Evolutionary conservation across 2,329 filamentous ascomycete genomes (phyloP).

Genomic region (Ustulina deusta): DNA sequence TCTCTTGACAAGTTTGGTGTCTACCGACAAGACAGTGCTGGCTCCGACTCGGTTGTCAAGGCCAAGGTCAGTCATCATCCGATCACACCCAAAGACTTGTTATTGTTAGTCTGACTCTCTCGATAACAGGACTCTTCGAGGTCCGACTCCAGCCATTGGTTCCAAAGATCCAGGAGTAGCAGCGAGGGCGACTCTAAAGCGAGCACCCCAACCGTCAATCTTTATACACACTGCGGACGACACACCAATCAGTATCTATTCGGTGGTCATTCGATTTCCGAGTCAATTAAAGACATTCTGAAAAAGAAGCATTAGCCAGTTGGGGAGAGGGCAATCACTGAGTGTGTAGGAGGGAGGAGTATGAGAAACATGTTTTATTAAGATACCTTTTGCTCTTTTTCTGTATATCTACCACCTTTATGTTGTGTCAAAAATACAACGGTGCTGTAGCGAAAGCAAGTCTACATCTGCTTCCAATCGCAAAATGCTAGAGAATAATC

Average conservation of each 20-base stretch:
- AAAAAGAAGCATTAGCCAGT: slow-evolving; percentile 48
- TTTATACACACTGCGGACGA: slow-evolving; percentile 66
- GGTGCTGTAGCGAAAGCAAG: slow-evolving; percentile 6
- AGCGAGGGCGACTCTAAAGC: slow-evolving; percentile 43
- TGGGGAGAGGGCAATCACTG: not conserved
- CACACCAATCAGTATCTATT: slow-evolving; percentile 67
- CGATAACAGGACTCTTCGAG: slow-evolving; percentile 18
- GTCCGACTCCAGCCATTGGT: slow-evolving; percentile 23
- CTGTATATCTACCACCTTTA: slow-evolving; percentile 7
- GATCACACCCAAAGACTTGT: not conserved
- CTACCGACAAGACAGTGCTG: slow-evolving; percentile 45
- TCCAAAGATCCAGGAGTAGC: slow-evolving; percentile 21
- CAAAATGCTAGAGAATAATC: slow-evolving; percentile 17
- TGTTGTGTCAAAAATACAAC: not conserved
- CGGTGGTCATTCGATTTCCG: slow-evolving; percentile 57
- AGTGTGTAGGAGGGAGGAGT: not conserved
- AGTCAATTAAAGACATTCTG: slow-evolving; percentile 55
- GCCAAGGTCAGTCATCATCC: slow-evolving; percentile 42
- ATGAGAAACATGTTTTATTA: slow-evolving; percentile 22
- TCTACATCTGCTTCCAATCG: not conserved
- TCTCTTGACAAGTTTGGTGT: slow-evolving; percentile 37
- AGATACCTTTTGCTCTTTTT: slow-evolving; percentile 37
- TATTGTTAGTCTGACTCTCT: slow-evolving; percentile 2
- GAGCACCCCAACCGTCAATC: slow-evolving; percentile 59
- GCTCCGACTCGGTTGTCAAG: slow-evolving; percentile 43